Base-by-base conservation (phyloP, 2,329 filamentous ascomycete genomes). In the Verticillium longisporum region DNA sequence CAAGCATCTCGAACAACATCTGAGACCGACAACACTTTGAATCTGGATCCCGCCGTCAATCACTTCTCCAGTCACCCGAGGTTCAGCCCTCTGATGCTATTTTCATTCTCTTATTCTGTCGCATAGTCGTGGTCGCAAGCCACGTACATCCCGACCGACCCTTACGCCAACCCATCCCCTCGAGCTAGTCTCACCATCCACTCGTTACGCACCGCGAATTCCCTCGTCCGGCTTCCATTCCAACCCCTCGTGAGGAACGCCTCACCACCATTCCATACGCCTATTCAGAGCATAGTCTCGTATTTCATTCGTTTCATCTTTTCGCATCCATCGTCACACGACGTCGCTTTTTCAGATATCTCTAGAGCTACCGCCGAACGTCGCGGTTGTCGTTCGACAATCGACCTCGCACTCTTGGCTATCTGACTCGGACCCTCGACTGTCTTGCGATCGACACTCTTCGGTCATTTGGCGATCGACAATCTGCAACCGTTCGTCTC, bases 171-270 rank as follows among this genome's bases (percentile, higher is more conserved):
- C 41, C 41, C 41, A 50, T 18, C 56, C 37, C 36, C 56, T 57
- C 62, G 63, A 65, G 63, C 63, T 65, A 65, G 63, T 63, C 63
- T 65, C 63, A 41, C 62, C 54, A 56, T 64, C 59, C 63, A 64
- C 62, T 65, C 63, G 62, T 65, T 65, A 61, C 53, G 56, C 57
- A 50, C 41, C 57, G n/a, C 56, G 38, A 57, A 56, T 60, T 55
- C 61, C 61, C 61, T 61, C 41, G 56, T 14, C 59, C 36, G 34
- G 53, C 41, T 50, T 50, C 18, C 41, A 50, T 50, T 50, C 41
- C 41, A 50, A 50, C 41, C 41, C 41, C 41, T 50, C 41, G 41
- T 18, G 41, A 50, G 21, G 41, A 50, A 50, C 41, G 41, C 41
- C 41, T 50, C 41, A 58, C 55, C 53, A 18, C 36, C 37, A 45